phyloP scores from a whole-genome alignment of 129 eudicot species.

The Logfia minima region DNA sequence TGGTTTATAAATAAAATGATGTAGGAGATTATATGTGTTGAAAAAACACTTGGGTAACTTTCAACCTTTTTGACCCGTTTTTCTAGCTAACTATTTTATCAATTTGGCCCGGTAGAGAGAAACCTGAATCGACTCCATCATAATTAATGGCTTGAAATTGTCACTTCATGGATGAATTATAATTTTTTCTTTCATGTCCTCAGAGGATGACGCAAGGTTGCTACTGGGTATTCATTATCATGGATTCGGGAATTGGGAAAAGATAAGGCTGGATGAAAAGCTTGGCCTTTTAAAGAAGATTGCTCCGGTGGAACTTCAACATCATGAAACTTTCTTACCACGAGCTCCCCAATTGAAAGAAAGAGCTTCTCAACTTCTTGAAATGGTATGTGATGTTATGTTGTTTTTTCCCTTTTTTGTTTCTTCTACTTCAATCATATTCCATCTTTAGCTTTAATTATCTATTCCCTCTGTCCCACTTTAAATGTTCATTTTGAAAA shows the following conservation, averaged over 20 bases:
- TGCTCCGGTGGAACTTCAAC: conserved; percentile 98
- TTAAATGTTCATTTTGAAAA: not conserved
- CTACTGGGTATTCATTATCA: conserved; percentile 87
- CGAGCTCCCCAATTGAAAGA: conserved; percentile 98
- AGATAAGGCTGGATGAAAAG: conserved; percentile 78
- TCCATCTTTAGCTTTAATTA: conserved; percentile 6
- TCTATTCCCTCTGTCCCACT: not conserved
- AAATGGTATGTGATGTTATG: conserved; percentile 61
- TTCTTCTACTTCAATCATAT: not conserved
- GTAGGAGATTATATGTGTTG: not conserved
- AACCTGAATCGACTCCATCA: not conserved
- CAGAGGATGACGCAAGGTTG: conserved; percentile 97
- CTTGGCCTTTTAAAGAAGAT: conserved; percentile 92
- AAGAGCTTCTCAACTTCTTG: conserved; percentile 90
- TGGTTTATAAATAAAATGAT: not conserved
- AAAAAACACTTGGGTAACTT: not conserved
- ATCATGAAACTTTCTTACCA: conserved; percentile 95
- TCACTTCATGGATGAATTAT: not conserved
- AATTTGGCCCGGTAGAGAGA: not conserved
- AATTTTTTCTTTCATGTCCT: conserved; percentile 22
- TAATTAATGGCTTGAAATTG: not conserved
- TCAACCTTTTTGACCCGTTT: not conserved
- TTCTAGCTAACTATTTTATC: not conserved
- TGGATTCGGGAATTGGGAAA: conserved; percentile 99
- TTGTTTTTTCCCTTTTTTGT: not conserved